Evolutionary conservation across 345 rosid species (phyloP), one percentile per base, ranked within the genome.

Genomic region (Barbarea vulgaris): DNA sequence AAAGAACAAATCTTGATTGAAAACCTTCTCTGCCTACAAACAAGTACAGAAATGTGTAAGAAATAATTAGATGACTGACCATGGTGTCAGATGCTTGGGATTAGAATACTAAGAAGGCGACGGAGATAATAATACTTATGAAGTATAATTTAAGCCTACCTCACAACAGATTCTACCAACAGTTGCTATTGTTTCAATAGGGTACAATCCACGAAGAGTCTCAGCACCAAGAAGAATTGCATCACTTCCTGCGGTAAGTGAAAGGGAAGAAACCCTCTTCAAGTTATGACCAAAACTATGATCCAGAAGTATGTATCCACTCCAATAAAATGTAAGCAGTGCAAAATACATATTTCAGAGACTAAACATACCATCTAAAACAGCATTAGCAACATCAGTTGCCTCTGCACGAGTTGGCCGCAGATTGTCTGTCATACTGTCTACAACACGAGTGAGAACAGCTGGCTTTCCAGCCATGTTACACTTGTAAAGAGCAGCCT

Each of bases 201-300:
- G 97, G 75, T 94, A 94, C 46, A 94, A 69, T 70, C 98, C 97
- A 52, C 95, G 95, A 51, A 94, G 86, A 73, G 96, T 93, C 83
- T 93, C 97, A 75, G 97, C 98, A 80, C 98, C 98, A 79, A 93
- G 97, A 77, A 94, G 96, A 85, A 94, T 94, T 41, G 98, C 95
- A 87, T 94, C 98, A 79, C 95, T 84, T 83, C 98, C 98, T 93
- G 86, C 61, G 42, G 7, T 46, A 39, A 79, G 39, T 24, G 39
- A 31, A 58, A 61, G 33, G 57, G 11, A 74, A 58, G 34, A 66
- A 48, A 19, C 18, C 21, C 6, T 22, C 15, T 55, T 25, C 22
- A 77, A 48, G 22, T 36, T 58, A 39, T 21, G 31, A 57, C 37
- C 41, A 57, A 70, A 63, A 44, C 67, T 55, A 64, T 14, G 61